These are phyloP conservation scores for Herpetomonas samuelpessoai DNA, from an alignment of 208 protist genomes.

Conservation along the genomic window DNA sequence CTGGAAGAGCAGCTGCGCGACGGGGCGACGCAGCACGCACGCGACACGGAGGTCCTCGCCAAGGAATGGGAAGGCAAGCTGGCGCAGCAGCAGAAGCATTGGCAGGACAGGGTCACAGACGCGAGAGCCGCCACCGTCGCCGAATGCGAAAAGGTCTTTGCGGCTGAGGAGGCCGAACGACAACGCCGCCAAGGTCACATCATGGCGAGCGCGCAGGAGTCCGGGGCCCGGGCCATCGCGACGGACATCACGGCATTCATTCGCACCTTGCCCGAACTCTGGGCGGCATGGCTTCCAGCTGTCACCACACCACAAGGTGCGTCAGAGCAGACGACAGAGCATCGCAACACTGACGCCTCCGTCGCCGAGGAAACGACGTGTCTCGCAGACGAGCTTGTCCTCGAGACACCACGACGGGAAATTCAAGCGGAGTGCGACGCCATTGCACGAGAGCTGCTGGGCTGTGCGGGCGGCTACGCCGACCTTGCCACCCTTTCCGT, in stretches of 20 bases:
- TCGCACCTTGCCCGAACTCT: slow-evolving; percentile 4
- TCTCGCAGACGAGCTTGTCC: no score
- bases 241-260: slow-evolving; percentile 4
- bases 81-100: background rate
- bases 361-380: no score
- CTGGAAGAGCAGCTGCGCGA: slow-evolving; percentile 14
- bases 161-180: no score
- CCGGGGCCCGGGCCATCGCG: background rate
- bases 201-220: no score
- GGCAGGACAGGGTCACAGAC: no score
- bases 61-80: slow-evolving; percentile 12
- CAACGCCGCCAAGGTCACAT: no score
- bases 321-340: no score
- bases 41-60: slow-evolving; percentile 1
- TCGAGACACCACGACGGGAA: slow-evolving; percentile 3
- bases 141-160: no score
- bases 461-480: slow-evolving; percentile 43
- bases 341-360: no score
- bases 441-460: slow-evolving; percentile 42
- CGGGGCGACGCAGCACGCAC: slow-evolving; percentile 9
- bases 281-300: no score
- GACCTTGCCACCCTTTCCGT: slow-evolving; percentile 13
- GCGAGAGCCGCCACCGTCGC: no score
- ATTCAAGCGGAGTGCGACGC: slow-evolving; percentile 53
- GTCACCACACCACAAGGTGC: no score